Conservation (phyloP, 2,329 filamentous ascomycete genomes). For the Trichoderma simmonsii region DNA sequence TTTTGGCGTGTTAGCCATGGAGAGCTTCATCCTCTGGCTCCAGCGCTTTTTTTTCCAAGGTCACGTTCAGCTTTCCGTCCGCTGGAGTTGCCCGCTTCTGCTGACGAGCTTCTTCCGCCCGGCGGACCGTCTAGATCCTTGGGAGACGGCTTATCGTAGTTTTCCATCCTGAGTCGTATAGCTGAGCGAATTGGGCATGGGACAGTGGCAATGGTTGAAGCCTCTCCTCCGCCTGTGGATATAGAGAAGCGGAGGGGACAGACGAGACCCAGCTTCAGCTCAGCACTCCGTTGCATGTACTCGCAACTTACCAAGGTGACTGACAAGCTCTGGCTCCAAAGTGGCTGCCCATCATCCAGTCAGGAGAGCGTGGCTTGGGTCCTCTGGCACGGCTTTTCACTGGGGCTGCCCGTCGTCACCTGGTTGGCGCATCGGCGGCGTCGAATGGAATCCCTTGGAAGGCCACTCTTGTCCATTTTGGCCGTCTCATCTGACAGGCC, state of each 20-base stretch:
- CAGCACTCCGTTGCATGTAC: not conserved
- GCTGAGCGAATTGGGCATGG: not conserved
- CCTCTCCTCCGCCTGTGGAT: not conserved
- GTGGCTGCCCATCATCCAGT: conserved; percentile 2
- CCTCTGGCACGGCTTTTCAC: conserved; percentile 9
- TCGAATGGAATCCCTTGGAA: conserved; percentile 20
- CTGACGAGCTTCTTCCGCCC: not conserved
- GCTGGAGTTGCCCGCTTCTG: conserved; percentile 13
- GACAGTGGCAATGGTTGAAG: not conserved
- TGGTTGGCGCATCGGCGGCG: conserved; percentile 19
- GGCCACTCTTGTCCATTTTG: not conserved
- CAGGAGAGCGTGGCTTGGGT: conserved; percentile 18
- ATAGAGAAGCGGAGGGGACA: not conserved
- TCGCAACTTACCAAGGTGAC: not conserved
- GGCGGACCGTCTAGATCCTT: not conserved
- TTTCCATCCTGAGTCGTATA: not conserved
- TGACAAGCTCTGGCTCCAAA: not conserved
- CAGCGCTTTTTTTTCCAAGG: not conserved
- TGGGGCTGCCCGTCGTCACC: conserved; percentile 14
- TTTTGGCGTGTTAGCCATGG: not conserved
- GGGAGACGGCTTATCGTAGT: not conserved
- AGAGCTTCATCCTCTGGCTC: not conserved
- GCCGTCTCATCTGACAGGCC: conserved; percentile 20
- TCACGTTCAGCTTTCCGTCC: not conserved
- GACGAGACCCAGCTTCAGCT: not conserved